phyloP scores from a whole-genome alignment of 306 rosid genomes.

The Prosopis cineraria region DNA sequence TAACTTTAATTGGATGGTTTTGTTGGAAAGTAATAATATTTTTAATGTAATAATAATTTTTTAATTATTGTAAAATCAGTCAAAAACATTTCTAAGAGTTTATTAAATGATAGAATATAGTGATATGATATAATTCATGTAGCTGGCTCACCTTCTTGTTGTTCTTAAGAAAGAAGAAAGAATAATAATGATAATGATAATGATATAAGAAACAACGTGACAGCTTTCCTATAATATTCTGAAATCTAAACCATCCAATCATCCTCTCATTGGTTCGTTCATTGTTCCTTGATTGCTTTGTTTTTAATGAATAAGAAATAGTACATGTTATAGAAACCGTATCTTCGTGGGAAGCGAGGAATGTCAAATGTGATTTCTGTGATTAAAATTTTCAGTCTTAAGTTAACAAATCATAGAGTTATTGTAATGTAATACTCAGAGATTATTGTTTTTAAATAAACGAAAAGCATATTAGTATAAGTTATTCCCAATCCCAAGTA shows the following conservation, averaged over 20 bases:
- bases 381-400: neutral
- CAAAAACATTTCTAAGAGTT: too few relatives aligned
- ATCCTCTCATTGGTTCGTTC: constrained; percentile 17
- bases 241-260: constrained; percentile 11
- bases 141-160: too few relatives aligned
- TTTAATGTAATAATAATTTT: too few relatives aligned
- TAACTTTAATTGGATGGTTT: too few relatives aligned
- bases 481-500: neutral
- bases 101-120: too few relatives aligned
- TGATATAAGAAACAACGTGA: constrained; percentile 32
- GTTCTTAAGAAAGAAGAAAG: too few relatives aligned
- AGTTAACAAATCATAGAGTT: neutral
- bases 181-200: too few relatives aligned
- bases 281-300: constrained; percentile 17
- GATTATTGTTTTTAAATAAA: neutral
- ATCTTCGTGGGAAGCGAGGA: constrained; percentile 44
- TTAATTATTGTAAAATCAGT: too few relatives aligned
- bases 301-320: constrained; percentile 25
- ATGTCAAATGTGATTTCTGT: constrained; percentile 35
- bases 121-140: too few relatives aligned
- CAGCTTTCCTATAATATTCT: constrained; percentile 35
- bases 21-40: too few relatives aligned
- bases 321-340: constrained; percentile 6
- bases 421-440: neutral
- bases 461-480: neutral